Percentiles rank a stretch among this genome's conserved stretches.
These are phyloP conservation scores for Stachybotrys chartarum DNA, from an alignment of 2,329 filamentous ascomycete genomes.

Conservation along the genomic window DNA sequence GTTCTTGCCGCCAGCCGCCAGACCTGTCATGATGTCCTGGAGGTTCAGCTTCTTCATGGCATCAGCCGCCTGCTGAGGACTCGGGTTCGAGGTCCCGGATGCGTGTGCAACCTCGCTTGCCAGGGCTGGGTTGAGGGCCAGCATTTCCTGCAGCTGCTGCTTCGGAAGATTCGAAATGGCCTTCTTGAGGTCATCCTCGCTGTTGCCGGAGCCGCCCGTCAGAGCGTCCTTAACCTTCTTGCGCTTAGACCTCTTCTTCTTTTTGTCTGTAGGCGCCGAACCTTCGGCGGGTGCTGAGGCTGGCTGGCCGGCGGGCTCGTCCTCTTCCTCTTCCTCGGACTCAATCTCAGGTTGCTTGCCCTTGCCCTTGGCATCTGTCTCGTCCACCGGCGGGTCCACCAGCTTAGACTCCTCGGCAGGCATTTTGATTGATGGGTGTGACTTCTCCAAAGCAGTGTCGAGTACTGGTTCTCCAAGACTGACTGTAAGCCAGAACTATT, in stretches of 20 bases:
- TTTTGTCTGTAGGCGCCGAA: constrained; percentile 4
- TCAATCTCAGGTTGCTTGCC: constrained; percentile 37
- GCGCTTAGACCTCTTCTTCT: constrained; percentile 12
- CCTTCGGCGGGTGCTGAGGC: constrained; percentile 19
- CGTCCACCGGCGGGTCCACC: constrained; percentile 44
- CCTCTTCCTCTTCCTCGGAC: constrained; percentile 31
- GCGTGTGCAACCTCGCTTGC: constrained; percentile 46
- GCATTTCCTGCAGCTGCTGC: constrained; percentile 56
- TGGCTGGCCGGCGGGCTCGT: constrained; percentile 30
- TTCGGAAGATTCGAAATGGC: constrained; percentile 46
- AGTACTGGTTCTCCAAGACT: too few species aligned
- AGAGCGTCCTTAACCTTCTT: constrained; percentile 43
- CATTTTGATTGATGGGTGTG: constrained; percentile 20
- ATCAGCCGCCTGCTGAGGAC: constrained; percentile 37
- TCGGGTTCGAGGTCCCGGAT: constrained; percentile 26
- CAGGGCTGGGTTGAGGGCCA: constrained; percentile 66
- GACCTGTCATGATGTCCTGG: constrained; percentile 65
- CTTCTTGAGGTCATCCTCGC: constrained; percentile 37
- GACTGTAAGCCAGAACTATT: too few species aligned
- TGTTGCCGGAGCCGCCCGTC: constrained; percentile 25
- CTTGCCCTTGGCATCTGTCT: constrained; percentile 37
- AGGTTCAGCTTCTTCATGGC: constrained; percentile 57
- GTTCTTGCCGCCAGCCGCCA: constrained; percentile 76
- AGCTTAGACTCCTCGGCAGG: constrained; percentile 57
- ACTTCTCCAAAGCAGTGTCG: too few species aligned